phyloP scores from a whole-genome alignment of 228 moss, liverwort and hornwort species.

The Sphagnum magellanicum region DNA sequence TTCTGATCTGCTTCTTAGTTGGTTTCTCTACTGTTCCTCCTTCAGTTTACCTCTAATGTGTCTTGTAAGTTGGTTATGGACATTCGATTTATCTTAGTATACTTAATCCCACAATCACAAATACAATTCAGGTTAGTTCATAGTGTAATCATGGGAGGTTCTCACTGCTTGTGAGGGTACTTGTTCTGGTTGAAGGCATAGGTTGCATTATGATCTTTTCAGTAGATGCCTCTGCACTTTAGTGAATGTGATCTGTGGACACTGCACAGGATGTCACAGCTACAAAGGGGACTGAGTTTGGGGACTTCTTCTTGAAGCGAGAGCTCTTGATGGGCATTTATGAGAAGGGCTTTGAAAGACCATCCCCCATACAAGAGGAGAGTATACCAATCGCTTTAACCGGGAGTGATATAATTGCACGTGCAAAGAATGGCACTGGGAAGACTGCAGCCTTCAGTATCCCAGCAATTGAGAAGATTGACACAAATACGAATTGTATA shows the following conservation, averaged over 20 bases:
- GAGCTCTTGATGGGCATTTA: conserved; percentile 99
- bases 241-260: not conserved
- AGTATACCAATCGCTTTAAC: conserved; percentile 99
- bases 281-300: conserved; percentile 98
- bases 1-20: not conserved
- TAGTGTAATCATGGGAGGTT: not conserved
- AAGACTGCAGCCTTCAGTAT: conserved; percentile 99
- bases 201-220: not conserved
- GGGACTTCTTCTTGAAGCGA: conserved; percentile 97
- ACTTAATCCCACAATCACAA: too few species aligned
- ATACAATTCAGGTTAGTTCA: too few species aligned
- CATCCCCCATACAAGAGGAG: conserved; percentile 98
- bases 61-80: too few species aligned
- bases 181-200: not conserved
- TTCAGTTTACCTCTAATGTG: too few species aligned
- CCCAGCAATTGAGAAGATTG: conserved; percentile 99
- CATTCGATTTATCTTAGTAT: too few species aligned
- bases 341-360: conserved; percentile 98
- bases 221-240: not conserved
- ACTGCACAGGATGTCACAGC: conserved; percentile 76
- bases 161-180: not conserved
- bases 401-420: conserved; percentile 93
- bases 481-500: conserved; percentile 92
- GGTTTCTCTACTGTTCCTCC: too few species aligned
- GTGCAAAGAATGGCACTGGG: conserved; percentile 99